phyloP scores from a whole-genome alignment of 2,329 filamentous ascomycete species.

The Sphaerulina vaccinii region DNA sequence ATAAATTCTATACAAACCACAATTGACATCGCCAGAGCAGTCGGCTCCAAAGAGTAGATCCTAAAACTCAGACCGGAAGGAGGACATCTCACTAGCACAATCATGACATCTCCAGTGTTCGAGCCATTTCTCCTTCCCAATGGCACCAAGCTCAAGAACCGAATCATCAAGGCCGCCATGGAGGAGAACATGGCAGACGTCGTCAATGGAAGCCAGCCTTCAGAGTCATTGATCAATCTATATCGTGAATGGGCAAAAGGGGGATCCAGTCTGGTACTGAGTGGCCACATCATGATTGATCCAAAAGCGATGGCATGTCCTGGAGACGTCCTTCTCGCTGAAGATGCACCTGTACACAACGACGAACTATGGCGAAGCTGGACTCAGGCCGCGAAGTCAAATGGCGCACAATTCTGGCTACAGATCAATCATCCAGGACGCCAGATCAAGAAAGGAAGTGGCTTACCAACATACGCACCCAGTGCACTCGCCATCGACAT shows the following conservation, averaged over 20 bases:
- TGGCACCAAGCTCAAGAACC: constrained; percentile 20
- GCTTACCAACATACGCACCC: constrained; percentile 14
- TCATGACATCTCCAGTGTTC: constrained; percentile 5
- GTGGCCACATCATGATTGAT: constrained; percentile 22
- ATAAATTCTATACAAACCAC: too few relatives aligned
- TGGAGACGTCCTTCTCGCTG: constrained; percentile 13
- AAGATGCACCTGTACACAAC: constrained; percentile 1
- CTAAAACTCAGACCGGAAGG: too few relatives aligned
- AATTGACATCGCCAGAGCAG: too few relatives aligned
- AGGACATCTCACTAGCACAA: too few relatives aligned
- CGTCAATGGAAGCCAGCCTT: constrained; percentile 9
- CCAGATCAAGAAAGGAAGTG: constrained; percentile 16
- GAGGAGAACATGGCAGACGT: constrained; percentile 20
- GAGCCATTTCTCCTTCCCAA: constrained; percentile 16
- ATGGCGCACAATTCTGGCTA: constrained; percentile 16
- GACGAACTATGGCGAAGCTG: constrained; percentile 6
- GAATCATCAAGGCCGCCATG: constrained; percentile 24
- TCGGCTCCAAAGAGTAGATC: too few relatives aligned
- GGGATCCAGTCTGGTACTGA: constrained; percentile 18
- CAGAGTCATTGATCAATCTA: constrained; percentile 9
- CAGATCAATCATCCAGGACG: constrained; percentile 25
- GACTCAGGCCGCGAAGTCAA: constrained; percentile 3
- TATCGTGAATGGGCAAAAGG: constrained; percentile 19
- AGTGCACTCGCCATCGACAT: constrained; percentile 14
- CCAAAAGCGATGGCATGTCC: constrained; percentile 13